Evolutionary conservation across 441 rosid species (phyloP).

Genomic region (Pelargonium citronellum): DNA sequence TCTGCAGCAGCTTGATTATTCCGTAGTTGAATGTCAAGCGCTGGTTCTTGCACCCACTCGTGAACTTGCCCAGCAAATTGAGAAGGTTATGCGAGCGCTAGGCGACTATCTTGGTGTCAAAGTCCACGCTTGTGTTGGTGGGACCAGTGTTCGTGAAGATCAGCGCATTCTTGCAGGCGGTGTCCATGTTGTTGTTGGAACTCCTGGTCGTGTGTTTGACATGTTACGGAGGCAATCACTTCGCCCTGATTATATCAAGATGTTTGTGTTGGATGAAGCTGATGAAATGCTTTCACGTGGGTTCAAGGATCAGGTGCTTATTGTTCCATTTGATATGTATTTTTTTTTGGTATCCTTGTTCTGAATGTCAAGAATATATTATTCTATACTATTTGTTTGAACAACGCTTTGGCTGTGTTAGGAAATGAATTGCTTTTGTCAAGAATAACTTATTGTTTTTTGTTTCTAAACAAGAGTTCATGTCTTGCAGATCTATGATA

Average conservation of each 20-base stretch:
- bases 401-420: background rate
- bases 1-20: constrained; percentile 64
- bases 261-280: constrained; percentile 78
- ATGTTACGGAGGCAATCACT: constrained; percentile 73
- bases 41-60: constrained; percentile 75
- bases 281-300: constrained; percentile 85
- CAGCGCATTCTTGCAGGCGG: constrained; percentile 68
- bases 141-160: constrained; percentile 75
- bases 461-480: background rate
- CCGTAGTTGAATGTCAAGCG: constrained; percentile 62
- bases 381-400: background rate
- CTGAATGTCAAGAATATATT: background rate
- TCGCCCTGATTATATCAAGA: constrained; percentile 60
- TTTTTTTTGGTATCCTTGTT: constrained; percentile 2
- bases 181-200: constrained; percentile 80
- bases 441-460: background rate
- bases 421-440: background rate
- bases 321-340: background rate
- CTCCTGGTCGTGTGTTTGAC: constrained; percentile 87
- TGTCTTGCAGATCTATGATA: constrained; percentile 57
- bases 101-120: constrained; percentile 82
- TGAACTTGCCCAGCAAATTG: constrained; percentile 79
- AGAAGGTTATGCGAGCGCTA: constrained; percentile 82
- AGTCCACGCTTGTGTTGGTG: constrained; percentile 89
- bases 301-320: constrained; percentile 69